A percentile compares a stretch with the other conserved stretches of the same genome.
Evolutionary conservation across 176 grass and related monocot species (phyloP).

Genomic region (Musa troglodytarum): DNA sequence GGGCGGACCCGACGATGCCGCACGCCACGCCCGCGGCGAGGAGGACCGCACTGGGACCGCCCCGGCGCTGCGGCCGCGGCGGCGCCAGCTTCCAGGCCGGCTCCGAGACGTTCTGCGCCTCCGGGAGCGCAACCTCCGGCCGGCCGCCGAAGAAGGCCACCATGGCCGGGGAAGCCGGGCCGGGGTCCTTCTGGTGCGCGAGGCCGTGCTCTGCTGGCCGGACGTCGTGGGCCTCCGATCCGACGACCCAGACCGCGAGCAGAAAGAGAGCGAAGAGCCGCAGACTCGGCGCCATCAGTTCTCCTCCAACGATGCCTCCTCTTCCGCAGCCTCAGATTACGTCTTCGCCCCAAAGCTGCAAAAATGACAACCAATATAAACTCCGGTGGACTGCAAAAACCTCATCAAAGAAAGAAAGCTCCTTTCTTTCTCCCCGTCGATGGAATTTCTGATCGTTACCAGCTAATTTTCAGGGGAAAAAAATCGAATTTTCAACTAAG

Average conservation of each 20-base stretch:
- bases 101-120: conserved; percentile 7
- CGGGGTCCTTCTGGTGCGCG: neutral
- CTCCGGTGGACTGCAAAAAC: too few relatives aligned
- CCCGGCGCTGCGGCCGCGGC: neutral
- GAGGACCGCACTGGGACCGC: neutral
- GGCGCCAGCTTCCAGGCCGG: conserved; percentile 4
- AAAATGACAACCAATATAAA: neutral
- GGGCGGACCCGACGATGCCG: conserved; percentile 5
- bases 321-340: neutral
- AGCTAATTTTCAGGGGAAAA: too few relatives aligned
- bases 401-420: too few relatives aligned
- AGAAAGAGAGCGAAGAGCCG: neutral
- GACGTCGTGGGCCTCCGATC: neutral
- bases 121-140: conserved; percentile 7
- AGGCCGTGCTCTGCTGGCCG: conserved; percentile 13
- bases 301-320: neutral
- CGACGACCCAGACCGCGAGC: neutral
- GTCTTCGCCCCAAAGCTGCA: neutral
- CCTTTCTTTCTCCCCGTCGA: too few relatives aligned
- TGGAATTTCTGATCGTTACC: too few relatives aligned
- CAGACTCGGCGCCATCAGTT: neutral
- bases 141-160: conserved; percentile 4
- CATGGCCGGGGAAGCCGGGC: conserved; percentile 1
- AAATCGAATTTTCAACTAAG: too few relatives aligned
- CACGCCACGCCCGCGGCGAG: conserved; percentile 1